Base-by-base conservation (phyloP, 495 filamentous ascomycete genomes). In the Trypethelium eluteriae region DNA sequence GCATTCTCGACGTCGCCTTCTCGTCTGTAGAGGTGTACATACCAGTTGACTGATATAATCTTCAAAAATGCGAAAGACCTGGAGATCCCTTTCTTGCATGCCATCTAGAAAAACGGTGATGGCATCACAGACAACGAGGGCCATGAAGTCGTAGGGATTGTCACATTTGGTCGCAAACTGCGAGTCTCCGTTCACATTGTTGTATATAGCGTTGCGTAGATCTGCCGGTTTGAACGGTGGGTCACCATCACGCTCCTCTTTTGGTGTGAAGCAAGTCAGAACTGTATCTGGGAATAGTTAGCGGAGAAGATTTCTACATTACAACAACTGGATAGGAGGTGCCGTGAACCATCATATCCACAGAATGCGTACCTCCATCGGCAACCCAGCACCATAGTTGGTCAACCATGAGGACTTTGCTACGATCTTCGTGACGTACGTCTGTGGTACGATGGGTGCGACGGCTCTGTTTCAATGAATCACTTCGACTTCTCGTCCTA, bases 41-140 rank as follows among this genome's bases (percentile, higher is more conserved):
- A 59, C 53, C 18, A 59, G 18, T 59, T 59, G 53, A 59, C 53
- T 59, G n/a, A 59, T 59, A 36, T 59, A 59, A 32, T 59, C 53
- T 36, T 59, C 53, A 36, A 59, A 59, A 59, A 59, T 59, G 25
- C 53, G 53, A 59, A 59, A 59, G 53, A 59, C 53, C 18, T 59
- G 53, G 25, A 59, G 53, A 36, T 59, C 32, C 14, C 36, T 36
- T 14, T 59, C 53, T 36, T 34, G 32, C 53, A 59, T 59, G 53
- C 18, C 7, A 14, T 59, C 53, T 7, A 59, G 53, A 36, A 59
- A 59, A 32, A 59, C 53, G 36, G 53, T 59, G 25, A 59, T 14
- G 7, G 53, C 53, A 36, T 59, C 14, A 18, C 53, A 59, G n/a
- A 59, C 53, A 3, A 59, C 53, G 6, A 59, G 53, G 36, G 53